Base-by-base conservation (phyloP, 257 asterid genomes). In the Pogostemon cablin region DNA sequence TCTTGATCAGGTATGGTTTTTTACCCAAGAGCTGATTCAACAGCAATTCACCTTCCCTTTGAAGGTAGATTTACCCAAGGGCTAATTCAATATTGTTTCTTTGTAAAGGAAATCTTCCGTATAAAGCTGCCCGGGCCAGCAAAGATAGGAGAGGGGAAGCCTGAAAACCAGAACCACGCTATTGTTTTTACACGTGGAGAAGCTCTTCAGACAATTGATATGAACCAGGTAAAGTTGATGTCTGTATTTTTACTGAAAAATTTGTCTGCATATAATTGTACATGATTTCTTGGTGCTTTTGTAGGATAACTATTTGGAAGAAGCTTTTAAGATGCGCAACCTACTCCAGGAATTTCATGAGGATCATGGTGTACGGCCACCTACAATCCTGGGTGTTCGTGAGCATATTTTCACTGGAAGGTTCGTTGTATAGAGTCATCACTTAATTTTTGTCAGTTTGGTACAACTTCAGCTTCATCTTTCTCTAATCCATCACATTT, bases 131-230 rank as follows among this genome's bases (percentile, higher is more conserved):
- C 99, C 6, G 99, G 99, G 46, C 11, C 96, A 56, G 99, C 96
- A 72, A 95, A 89, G 79, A 72, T 93, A 56, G 99, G 99, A 71
- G 99, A 95, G 84, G 99, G 98, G 69, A 95, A 95, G 75, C 99
- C 99, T 32, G 99, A 95, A 86, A 95, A 95, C 84, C 99, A 95
- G 81, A 95, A 95, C 75, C 99, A 95, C 80, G 99, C 99, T 74
- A 91, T 95, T 35, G 32, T 95, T 54, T 95, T 95, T 70, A 79
- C 88, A 12, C 97, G 99, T 12, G 99, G 99, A 59, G 99, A 95
- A 81, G 98, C 99, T 80, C 91, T 95, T 76, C 99, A 95, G 83
- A 91, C 99, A 75, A 95, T 95, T 73, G 99, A 95, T 80, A 95
- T 95, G 99, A 95, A 95, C 81, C 99, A 93, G 95, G 98, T 93